Percentiles rank a stretch among this genome's conserved stretches.
phyloP scores from a whole-genome alignment of 2,329 filamentous ascomycete species.

The Colletotrichum sp. region DNA sequence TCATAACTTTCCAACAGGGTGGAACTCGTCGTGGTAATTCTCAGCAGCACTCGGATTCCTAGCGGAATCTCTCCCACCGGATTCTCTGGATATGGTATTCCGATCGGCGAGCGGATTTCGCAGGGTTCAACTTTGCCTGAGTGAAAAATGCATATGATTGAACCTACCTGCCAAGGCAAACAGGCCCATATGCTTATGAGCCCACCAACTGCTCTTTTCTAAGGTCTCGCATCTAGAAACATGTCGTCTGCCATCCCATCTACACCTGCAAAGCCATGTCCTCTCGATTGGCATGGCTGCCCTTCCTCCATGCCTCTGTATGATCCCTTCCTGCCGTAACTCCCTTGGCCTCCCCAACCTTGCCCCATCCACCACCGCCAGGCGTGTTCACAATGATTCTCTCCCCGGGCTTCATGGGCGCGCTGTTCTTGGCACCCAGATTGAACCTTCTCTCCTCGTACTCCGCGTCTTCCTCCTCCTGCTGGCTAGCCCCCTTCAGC shows the following conservation, averaged over 20 bases:
- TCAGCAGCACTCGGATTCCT: not conserved
- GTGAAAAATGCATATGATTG: not conserved
- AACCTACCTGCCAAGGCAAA: not conserved
- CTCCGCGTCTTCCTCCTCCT: conserved; percentile 40
- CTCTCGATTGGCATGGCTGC: conserved; percentile 61
- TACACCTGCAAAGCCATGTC: conserved; percentile 63
- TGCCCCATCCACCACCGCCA: conserved; percentile 80
- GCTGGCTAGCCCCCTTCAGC: conserved; percentile 34
- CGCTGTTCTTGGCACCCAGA: conserved; percentile 80
- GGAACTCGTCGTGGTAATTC: not conserved
- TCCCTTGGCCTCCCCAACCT: conserved; percentile 60
- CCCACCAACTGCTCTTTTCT: not conserved
- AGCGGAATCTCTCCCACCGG: not conserved
- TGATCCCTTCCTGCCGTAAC: conserved; percentile 58
- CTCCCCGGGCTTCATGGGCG: conserved; percentile 77
- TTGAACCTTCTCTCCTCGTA: conserved; percentile 71
- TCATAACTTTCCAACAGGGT: not conserved
- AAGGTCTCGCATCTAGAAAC: not conserved
- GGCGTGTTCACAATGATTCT: conserved; percentile 80
- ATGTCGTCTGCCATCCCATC: not conserved
- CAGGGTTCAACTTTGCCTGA: not conserved
- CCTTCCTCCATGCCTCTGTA: conserved; percentile 58
- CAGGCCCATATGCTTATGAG: not conserved
- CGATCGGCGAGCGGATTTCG: not conserved
- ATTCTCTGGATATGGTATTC: not conserved